Evolutionary conservation across 2,329 filamentous ascomycete genomes (phyloP), one percentile per base, ranked within the genome.

Genomic region (Diaporthe vaccinii): DNA sequence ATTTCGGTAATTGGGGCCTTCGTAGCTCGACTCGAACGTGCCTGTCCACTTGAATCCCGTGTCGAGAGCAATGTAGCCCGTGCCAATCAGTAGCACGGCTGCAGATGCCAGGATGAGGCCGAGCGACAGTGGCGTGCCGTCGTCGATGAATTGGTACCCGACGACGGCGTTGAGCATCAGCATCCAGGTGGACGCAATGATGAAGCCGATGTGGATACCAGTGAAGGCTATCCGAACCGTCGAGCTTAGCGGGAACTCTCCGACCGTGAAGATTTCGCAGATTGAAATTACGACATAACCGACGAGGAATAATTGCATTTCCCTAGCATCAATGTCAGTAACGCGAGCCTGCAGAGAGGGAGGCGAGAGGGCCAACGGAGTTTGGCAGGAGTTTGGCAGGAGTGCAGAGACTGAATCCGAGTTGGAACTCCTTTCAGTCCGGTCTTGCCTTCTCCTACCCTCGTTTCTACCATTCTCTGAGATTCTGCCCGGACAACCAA

Each of bases 241-340:
- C 71, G 88, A 86, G 78, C 90, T 87, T 28, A 98, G 86, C 3
- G 96, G 95, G 80, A 99, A 96, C 41, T 93, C 94, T 79, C 97
- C 97, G 49, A 98, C 92, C 0, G 95, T 96, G 86, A 99, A 98
- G 81, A 99, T 98, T 84, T 98, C 97, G 85, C 96, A 98, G 80
- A 99, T 94, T 80, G 94, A 92, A 76, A 98, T 92, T 75, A 98
- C 85, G 74, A 98, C 93, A 83, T 95, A 99, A 69, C 94, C 93
- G 57, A 94, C 77, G 69, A 99, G 90, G 86, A 99, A 98, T 46
- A 98, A 81, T 88, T 99, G 97, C 91, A 99, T 98, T 85, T 99
- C 97, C 84, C 97, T 98, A 81, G 28, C 17, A 14, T 12, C 17
- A 4, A 39, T 44, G n/a, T 76, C 41, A 74, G 57, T 15, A 55